phyloP scores from a whole-genome alignment of 1,284 basidiomycete genomes.

The Malassezia globosa region DNA sequence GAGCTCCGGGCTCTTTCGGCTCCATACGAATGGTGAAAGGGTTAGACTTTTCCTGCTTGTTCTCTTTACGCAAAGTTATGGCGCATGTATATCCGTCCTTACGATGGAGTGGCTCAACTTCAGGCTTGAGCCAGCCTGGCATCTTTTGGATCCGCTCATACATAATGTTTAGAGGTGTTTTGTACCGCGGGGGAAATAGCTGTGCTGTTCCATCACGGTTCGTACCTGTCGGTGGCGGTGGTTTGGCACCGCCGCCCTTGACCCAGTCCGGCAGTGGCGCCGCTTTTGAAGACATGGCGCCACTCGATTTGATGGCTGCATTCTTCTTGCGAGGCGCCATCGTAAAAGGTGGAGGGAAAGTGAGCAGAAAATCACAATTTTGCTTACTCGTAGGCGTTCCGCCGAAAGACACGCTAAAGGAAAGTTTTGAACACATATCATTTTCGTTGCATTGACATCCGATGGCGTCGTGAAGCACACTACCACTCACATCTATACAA shows the following conservation, averaged over 20 bases:
- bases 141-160: constrained; percentile 43
- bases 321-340: constrained; percentile 44
- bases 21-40: constrained; percentile 35
- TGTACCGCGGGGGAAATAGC: constrained; percentile 45
- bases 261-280: constrained; percentile 45
- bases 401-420: too few species aligned
- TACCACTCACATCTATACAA: too few species aligned
- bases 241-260: constrained; percentile 33
- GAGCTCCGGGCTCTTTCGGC: constrained; percentile 36
- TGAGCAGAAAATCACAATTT: too few species aligned
- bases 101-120: constrained; percentile 31
- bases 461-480: too few species aligned
- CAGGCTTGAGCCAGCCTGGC: constrained; percentile 41
- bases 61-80: constrained; percentile 39
- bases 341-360: too few species aligned
- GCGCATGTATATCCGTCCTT: constrained; percentile 31
- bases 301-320: constrained; percentile 40
- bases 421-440: too few species aligned
- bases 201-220: constrained; percentile 5
- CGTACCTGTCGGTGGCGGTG: constrained; percentile 16
- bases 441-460: too few species aligned
- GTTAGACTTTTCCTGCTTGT: constrained; percentile 41
- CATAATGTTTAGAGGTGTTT: constrained; percentile 46
- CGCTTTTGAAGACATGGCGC: constrained; percentile 42
- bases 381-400: too few species aligned